phyloP scores from a whole-genome alignment of 2,329 filamentous ascomycete species.

The Diaporthe caulivora region DNA sequence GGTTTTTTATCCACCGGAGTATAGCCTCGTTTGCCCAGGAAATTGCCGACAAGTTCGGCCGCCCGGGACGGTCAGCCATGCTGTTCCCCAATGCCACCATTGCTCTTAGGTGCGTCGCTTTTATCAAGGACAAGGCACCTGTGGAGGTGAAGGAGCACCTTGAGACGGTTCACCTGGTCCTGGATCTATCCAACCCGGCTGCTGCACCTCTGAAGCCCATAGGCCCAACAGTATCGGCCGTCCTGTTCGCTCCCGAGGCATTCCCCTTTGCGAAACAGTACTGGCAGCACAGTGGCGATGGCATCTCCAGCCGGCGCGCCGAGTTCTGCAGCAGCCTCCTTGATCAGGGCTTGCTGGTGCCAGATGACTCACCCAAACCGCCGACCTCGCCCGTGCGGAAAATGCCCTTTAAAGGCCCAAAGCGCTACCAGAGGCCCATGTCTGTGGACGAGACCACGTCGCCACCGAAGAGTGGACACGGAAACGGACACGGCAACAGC shows the following conservation, averaged over 20 bases:
- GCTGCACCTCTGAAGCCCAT: slow-evolving; percentile 66
- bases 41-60: slow-evolving; percentile 75
- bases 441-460: slow-evolving; percentile 52
- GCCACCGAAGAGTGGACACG: slow-evolving; percentile 37
- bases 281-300: slow-evolving; percentile 97
- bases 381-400: slow-evolving; percentile 43
- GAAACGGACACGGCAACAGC: slow-evolving; percentile 40
- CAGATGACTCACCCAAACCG: slow-evolving; percentile 44
- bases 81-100: slow-evolving; percentile 81
- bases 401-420: slow-evolving; percentile 76
- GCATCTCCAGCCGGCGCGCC: slow-evolving; percentile 88
- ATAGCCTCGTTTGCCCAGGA: slow-evolving; percentile 80
- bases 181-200: slow-evolving; percentile 67
- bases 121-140: slow-evolving; percentile 73
- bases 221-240: slow-evolving; percentile 73
- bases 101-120: slow-evolving; percentile 80
- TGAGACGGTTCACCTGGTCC: slow-evolving; percentile 71
- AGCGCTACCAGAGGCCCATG: slow-evolving; percentile 77
- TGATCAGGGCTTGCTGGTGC: slow-evolving; percentile 71
- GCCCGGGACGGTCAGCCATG: slow-evolving; percentile 76
- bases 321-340: slow-evolving; percentile 88
- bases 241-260: slow-evolving; percentile 76
- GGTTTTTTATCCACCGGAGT: slow-evolving; percentile 90
- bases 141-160: slow-evolving; percentile 62
- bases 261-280: slow-evolving; percentile 88